phyloP scores from a whole-genome alignment of 2,329 filamentous ascomycete species.

The Metarhizium humberi region DNA sequence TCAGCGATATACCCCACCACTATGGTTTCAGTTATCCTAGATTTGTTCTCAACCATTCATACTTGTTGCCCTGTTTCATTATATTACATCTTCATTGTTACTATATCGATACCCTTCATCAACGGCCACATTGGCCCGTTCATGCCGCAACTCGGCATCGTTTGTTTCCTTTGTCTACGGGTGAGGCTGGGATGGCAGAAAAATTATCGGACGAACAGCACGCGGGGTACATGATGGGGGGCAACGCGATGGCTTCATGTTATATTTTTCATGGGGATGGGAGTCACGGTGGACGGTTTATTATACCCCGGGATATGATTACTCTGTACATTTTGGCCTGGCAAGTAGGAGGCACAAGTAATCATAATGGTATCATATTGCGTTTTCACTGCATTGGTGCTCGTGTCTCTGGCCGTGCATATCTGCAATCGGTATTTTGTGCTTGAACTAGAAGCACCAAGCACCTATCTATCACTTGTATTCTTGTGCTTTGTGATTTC shows the following conservation, averaged over 20 bases:
- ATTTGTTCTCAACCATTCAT: not conserved
- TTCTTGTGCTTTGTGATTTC: no score
- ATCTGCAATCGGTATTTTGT: no score
- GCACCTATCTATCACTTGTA: no score
- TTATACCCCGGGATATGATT: not conserved
- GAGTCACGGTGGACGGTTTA: not conserved
- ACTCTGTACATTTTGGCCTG: not conserved
- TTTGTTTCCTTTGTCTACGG: not conserved
- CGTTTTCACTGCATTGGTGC: not conserved
- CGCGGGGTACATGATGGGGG: not conserved
- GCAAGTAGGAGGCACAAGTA: not conserved
- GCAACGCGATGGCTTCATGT: not conserved
- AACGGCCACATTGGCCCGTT: not conserved
- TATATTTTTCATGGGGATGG: not conserved
- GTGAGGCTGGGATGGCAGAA: not conserved
- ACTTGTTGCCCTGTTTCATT: not conserved
- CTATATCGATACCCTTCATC: not conserved
- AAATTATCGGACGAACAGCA: not conserved
- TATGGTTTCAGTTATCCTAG: not conserved
- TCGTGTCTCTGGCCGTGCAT: no score
- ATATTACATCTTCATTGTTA: not conserved
- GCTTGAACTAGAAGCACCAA: no score
- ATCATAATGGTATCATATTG: not conserved
- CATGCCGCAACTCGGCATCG: not conserved
- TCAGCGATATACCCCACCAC: constrained; percentile 1